phyloP scores from a whole-genome alignment of 2,329 filamentous ascomycete genomes.

The Colletotrichum gigasporum region DNA sequence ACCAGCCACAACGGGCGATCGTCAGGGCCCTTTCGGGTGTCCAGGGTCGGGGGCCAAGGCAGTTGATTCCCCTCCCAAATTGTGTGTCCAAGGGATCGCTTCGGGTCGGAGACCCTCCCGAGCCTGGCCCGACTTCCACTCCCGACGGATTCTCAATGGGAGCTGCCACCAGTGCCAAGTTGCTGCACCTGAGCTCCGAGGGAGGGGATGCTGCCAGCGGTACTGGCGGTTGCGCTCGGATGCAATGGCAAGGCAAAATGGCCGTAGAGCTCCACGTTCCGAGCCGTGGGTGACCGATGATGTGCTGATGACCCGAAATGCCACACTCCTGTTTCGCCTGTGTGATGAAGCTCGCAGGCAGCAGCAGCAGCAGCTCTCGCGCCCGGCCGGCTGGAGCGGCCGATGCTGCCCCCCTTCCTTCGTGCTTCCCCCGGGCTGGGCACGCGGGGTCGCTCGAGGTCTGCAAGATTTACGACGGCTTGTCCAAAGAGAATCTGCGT shows the following conservation, averaged over 20 bases:
- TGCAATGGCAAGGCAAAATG: not conserved
- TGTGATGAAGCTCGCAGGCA: not conserved
- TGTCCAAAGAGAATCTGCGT: not conserved
- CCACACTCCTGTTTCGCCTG: not conserved
- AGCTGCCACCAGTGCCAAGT: not conserved
- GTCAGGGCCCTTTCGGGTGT: conserved; percentile 2
- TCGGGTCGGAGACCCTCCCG: conserved; percentile 25
- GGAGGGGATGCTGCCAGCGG: no score
- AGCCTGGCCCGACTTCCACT: conserved; percentile 13
- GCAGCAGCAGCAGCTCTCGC: no score
- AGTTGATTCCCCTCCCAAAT: not conserved
- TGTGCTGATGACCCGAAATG: not conserved
- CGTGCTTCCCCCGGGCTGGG: not conserved
- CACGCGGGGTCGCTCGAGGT: not conserved
- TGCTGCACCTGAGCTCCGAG: conserved; percentile 4
- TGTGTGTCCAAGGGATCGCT: conserved; percentile 2
- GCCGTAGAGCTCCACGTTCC: conserved; percentile 25
- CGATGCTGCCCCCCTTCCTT: not conserved
- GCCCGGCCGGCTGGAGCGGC: not conserved
- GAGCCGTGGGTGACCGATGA: conserved; percentile 8
- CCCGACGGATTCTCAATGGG: not conserved
- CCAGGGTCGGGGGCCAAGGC: conserved; percentile 16
- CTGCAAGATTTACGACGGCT: not conserved
- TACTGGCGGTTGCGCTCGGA: not conserved
- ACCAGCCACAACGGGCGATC: conserved; percentile 21